A percentile compares a stretch with the other conserved stretches of the same genome.
phyloP scores from a whole-genome alignment of 441 rosid genomes.

The Eutrema salsugineum region DNA sequence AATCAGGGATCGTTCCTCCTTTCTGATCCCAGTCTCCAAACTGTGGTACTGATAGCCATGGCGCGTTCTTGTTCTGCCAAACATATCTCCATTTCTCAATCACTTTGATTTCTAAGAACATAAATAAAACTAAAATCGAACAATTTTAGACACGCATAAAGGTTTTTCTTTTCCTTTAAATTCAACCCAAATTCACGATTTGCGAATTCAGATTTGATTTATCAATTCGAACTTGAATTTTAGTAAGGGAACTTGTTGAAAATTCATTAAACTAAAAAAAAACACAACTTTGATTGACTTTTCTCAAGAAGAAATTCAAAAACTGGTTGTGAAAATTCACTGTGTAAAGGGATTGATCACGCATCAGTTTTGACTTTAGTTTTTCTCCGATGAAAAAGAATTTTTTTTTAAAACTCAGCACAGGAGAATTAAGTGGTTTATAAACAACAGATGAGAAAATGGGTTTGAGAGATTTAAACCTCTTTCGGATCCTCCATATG shows the following conservation, averaged over 20 bases:
- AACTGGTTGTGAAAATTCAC: neutral
- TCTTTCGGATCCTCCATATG: slow-evolving; percentile 32
- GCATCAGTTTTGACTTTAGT: neutral
- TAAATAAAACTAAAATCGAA: neutral
- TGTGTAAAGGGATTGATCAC: neutral
- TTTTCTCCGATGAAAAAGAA: too few species aligned
- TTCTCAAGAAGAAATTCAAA: too few species aligned
- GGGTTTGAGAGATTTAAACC: slow-evolving; percentile 12
- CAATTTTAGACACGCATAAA: neutral
- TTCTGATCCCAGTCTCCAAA: slow-evolving; percentile 98
- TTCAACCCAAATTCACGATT: neutral
- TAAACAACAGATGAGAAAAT: too few species aligned
- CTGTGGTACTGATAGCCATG: slow-evolving; percentile 95
- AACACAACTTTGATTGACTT: neutral
- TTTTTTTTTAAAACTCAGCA: too few species aligned
- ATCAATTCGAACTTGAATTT: neutral
- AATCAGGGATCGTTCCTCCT: slow-evolving; percentile 72
- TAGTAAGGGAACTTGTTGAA: neutral
- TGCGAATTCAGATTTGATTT: neutral
- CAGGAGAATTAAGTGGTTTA: neutral
- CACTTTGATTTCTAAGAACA: neutral
- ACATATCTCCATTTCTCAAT: neutral
- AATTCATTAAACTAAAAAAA: neutral
- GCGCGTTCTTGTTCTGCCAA: slow-evolving; percentile 50
- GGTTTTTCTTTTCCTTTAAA: neutral